Evolutionary conservation across 2,329 filamentous ascomycete species (phyloP).

Genomic region (Colletotrichum sp.): DNA sequence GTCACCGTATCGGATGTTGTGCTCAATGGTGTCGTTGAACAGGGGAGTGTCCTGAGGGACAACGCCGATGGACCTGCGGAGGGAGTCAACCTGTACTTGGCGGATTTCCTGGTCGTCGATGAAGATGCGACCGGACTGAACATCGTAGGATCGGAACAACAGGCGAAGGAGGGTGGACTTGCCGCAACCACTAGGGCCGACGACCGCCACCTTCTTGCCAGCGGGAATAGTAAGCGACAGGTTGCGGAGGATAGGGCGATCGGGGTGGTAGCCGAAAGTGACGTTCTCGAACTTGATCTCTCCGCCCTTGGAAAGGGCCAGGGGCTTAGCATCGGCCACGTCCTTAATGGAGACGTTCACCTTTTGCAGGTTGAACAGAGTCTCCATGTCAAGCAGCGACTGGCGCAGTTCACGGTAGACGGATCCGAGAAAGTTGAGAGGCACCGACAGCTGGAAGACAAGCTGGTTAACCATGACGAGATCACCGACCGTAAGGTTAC

Average conservation of each 20-base stretch:
- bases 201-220: slow-evolving; percentile 93
- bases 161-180: slow-evolving; percentile 93
- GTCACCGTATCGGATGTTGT: slow-evolving; percentile 94
- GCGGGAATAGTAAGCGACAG: slow-evolving; percentile 89
- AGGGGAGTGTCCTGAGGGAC: slow-evolving; percentile 96
- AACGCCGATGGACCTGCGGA: slow-evolving; percentile 87
- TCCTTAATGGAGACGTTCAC: slow-evolving; percentile 91
- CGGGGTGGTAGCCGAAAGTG: slow-evolving; percentile 87
- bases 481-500: slow-evolving; percentile 87
- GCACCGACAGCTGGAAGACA: slow-evolving; percentile 96
- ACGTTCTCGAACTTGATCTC: slow-evolving; percentile 96
- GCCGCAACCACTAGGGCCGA: slow-evolving; percentile 93
- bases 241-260: slow-evolving; percentile 86
- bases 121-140: slow-evolving; percentile 81
- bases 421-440: slow-evolving; percentile 96
- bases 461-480: slow-evolving; percentile 99
- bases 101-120: slow-evolving; percentile 95
- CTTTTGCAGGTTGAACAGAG: slow-evolving; percentile 95
- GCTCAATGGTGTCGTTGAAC: slow-evolving; percentile 95
- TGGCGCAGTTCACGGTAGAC: slow-evolving; percentile 96
- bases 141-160: slow-evolving; percentile 94
- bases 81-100: slow-evolving; percentile 79
- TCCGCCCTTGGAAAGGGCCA: slow-evolving; percentile 77
- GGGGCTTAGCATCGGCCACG: slow-evolving; percentile 72
- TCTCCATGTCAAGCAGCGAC: slow-evolving; percentile 97